Evolutionary conservation across 1,139 yeast genomes (phyloP).

Genomic region (Tardiomyces blankii): DNA sequence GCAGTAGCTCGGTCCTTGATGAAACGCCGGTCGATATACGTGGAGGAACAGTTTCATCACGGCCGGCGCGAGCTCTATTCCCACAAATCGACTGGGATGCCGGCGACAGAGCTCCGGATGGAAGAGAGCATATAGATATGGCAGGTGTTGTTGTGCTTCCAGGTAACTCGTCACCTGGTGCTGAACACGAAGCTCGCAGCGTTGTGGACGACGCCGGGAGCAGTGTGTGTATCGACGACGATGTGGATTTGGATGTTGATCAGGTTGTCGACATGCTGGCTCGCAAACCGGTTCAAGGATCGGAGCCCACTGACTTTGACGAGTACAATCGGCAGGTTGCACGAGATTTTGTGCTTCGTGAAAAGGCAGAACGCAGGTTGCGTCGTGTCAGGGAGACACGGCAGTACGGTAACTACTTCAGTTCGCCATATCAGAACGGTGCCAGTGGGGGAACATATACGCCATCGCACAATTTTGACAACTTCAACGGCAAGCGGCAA

Average conservation of each 20-base stretch:
- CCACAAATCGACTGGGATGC: not conserved
- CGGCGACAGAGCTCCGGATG: not conserved
- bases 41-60: not conserved
- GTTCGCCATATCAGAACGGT: constrained; percentile 5
- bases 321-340: constrained; percentile 27
- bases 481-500: constrained; percentile 6
- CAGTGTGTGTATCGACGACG: constrained; percentile 24
- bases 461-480: constrained; percentile 17
- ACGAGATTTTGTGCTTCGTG: constrained; percentile 25
- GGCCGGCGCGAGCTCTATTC: not conserved
- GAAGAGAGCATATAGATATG: not conserved
- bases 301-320: constrained; percentile 27
- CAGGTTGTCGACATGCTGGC: constrained; percentile 7
- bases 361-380: constrained; percentile 15
- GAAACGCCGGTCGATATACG: not conserved
- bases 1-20: not conserved
- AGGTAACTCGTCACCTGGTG: not conserved
- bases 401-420: constrained; percentile 19
- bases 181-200: not conserved
- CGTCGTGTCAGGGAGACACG: constrained; percentile 13
- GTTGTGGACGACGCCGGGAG: constrained; percentile 21
- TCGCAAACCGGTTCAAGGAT: constrained; percentile 2
- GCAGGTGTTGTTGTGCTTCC: not conserved
- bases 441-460: constrained; percentile 6
- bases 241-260: constrained; percentile 18